A percentile compares a stretch with the other conserved stretches of the same genome.
Evolutionary conservation across 2,329 filamentous ascomycete genomes (phyloP).

Genomic region (Trichoderma semiorbis): DNA sequence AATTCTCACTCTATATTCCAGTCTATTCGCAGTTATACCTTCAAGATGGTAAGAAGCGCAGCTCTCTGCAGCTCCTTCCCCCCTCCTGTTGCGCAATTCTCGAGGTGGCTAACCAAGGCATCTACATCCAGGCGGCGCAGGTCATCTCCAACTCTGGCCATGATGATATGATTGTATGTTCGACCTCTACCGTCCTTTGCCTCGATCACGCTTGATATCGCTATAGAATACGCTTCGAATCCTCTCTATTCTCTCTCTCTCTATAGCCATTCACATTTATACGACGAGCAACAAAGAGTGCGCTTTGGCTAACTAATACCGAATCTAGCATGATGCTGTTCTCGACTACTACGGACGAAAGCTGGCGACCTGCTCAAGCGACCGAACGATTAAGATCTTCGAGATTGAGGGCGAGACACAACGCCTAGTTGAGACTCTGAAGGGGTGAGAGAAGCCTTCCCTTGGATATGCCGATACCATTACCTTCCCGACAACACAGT

Average conservation of each 20-base stretch:
- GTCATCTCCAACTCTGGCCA: conserved; percentile 56
- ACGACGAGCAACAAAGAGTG: conserved; percentile 9
- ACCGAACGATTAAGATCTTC: conserved; percentile 99
- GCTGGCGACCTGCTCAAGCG: conserved; percentile 94
- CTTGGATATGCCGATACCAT: background rate
- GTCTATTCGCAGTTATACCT: background rate
- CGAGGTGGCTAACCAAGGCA: conserved; percentile 27
- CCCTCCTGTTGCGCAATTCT: background rate
- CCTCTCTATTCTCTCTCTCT: background rate
- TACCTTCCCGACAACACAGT: background rate
- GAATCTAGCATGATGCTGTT: conserved; percentile 82
- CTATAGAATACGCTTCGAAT: background rate
- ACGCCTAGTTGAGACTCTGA: conserved; percentile 84
- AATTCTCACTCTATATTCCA: background rate
- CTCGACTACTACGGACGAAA: conserved; percentile 97
- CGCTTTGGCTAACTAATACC: conserved; percentile 18
- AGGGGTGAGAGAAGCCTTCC: conserved; percentile 59
- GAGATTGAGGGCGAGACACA: conserved; percentile 94
- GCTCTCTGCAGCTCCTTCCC: background rate
- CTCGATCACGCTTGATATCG: background rate
- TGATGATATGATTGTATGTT: conserved; percentile 98
- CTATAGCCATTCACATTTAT: background rate
- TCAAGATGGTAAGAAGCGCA: conserved; percentile 21
- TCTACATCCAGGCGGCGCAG: conserved; percentile 38
- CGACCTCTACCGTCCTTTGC: background rate